These are phyloP conservation scores for Puccinia triticina DNA, from an alignment of 1,284 basidiomycete species.

Conservation along the genomic window DNA sequence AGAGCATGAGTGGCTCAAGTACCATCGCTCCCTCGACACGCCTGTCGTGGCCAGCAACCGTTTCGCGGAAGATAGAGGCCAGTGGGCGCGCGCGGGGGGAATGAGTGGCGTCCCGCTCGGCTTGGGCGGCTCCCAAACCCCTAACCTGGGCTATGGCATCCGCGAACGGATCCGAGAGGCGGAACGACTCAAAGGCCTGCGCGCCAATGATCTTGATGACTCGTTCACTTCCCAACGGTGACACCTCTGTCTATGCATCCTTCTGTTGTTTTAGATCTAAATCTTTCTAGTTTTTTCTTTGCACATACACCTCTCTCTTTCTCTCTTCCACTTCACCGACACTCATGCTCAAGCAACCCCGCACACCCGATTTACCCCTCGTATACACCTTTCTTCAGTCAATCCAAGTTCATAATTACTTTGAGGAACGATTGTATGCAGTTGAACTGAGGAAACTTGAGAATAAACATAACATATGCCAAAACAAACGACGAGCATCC, in stretches of 20 bases:
- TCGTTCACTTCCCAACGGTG: background rate
- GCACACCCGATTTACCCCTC: no score
- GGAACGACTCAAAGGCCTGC: slow-evolving; percentile 27
- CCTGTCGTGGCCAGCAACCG: background rate
- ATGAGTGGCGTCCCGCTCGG: slow-evolving; percentile 29
- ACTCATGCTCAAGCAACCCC: no score
- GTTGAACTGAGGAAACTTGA: no score
- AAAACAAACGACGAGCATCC: no score
- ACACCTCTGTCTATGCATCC: background rate
- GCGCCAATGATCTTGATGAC: background rate
- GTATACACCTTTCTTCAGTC: no score
- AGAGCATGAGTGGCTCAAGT: slow-evolving; percentile 6
- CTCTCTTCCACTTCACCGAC: no score
- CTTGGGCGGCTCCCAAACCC: background rate
- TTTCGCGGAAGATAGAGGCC: background rate
- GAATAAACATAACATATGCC: no score
- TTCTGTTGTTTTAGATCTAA: slow-evolving; percentile 1
- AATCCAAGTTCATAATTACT: no score
- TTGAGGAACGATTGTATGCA: no score
- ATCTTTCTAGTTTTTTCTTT: no score
- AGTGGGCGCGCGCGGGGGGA: slow-evolving; percentile 22
- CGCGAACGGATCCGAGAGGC: slow-evolving; percentile 35
- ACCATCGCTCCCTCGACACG: background rate
- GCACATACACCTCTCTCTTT: no score
- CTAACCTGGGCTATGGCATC: slow-evolving; percentile 28